phyloP scores from a whole-genome alignment of 768 basidiomycete species.

The Suillus discolor region DNA sequence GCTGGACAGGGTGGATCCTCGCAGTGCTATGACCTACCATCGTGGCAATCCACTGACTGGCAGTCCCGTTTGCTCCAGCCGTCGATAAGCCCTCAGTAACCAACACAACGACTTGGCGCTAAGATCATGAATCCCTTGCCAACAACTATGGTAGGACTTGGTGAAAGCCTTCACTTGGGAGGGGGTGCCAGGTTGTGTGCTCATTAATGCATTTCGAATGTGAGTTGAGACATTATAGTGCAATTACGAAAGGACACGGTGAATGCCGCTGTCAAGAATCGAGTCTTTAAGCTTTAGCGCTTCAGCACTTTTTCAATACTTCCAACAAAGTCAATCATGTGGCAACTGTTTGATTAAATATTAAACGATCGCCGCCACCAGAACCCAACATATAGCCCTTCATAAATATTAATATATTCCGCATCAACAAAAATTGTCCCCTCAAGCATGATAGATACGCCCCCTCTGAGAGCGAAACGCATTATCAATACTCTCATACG shows the following conservation, averaged over 20 bases:
- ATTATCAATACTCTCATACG: constrained; percentile 31
- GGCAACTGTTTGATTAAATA: neutral
- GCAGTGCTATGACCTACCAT: neutral
- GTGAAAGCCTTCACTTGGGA: neutral
- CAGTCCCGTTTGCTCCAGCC: neutral
- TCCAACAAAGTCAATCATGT: neutral
- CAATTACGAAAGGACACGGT: neutral
- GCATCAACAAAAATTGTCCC: neutral
- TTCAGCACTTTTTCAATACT: neutral
- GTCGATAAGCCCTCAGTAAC: neutral
- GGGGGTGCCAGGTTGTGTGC: neutral
- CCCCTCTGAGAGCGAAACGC: neutral
- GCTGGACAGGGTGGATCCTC: neutral
- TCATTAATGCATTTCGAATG: neutral
- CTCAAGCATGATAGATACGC: neutral
- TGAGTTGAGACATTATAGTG: neutral
- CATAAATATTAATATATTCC: neutral
- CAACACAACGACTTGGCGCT: neutral
- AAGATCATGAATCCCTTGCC: neutral
- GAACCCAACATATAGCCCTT: neutral
- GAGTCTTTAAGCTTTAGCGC: neutral
- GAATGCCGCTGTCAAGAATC: neutral
- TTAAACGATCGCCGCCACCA: neutral
- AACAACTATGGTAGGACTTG: neutral
- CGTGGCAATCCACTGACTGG: neutral